These are phyloP conservation scores for Helicocarpus griseus DNA, from an alignment of 2,329 filamentous ascomycete species.

Conservation along the genomic window DNA sequence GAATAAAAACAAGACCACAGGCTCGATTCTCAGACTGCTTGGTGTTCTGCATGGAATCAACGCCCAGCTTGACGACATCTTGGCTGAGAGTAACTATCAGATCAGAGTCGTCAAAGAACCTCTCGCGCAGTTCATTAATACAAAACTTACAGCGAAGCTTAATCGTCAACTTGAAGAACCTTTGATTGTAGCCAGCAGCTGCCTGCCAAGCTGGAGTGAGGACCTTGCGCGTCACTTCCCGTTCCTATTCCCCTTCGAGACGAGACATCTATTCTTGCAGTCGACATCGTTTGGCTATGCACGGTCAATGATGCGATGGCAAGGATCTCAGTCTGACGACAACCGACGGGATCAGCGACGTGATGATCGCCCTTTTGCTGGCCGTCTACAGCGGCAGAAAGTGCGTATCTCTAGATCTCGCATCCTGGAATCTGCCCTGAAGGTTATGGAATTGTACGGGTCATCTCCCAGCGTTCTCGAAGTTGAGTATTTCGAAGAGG, in stretches of 20 bases:
- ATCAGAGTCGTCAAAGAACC: conserved; percentile 70
- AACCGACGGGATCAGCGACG: conserved; percentile 68
- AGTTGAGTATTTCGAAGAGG: conserved; percentile 97
- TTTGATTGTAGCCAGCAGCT: conserved; percentile 92
- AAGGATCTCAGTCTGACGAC: conserved; percentile 80
- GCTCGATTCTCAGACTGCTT: conserved; percentile 76
- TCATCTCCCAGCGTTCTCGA: conserved; percentile 93
- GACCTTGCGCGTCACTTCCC: conserved; percentile 88
- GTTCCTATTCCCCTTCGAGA: conserved; percentile 97
- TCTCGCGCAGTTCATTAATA: conserved; percentile 91
- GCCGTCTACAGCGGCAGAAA: conserved; percentile 87
- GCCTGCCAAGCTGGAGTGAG: conserved; percentile 90
- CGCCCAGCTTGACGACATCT: conserved; percentile 81
- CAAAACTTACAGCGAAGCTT: conserved; percentile 93
- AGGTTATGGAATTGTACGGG: conserved; percentile 97
- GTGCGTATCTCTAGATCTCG: conserved; percentile 94
- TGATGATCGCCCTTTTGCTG: conserved; percentile 84
- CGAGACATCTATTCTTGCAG: conserved; percentile 89
- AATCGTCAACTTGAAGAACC: conserved; percentile 96
- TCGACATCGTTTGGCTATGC: conserved; percentile 98
- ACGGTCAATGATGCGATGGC: conserved; percentile 94
- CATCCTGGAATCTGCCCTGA: conserved; percentile 90
- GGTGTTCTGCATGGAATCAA: conserved; percentile 90
- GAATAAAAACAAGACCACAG: conserved; percentile 71
- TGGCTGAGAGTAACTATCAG: conserved; percentile 65